Evolutionary conservation across 2,329 filamentous ascomycete genomes (phyloP), one percentile per base, ranked within the genome.

Genomic region (Xylaria digitata): DNA sequence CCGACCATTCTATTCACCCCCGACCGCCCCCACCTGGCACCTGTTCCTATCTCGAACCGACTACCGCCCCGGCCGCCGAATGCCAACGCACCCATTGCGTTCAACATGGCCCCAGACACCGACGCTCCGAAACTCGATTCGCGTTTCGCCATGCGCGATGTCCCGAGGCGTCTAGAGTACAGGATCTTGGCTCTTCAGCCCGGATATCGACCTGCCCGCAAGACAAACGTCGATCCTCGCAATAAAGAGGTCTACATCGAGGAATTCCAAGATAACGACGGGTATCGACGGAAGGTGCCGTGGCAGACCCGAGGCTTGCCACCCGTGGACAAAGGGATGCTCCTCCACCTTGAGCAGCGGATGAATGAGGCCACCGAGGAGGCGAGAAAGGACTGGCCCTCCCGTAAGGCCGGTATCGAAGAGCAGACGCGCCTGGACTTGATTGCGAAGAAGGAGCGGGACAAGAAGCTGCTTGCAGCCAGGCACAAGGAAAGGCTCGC

Each of bases 121-220:
- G 32, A 6, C 11, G 56, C 56, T 8, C 61, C 65, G 3, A 61
- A 57, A 32, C 56, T 67, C 7, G 19, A 67, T 13, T 11, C 13
- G 3, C 65, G 65, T 5, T 67, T 67, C 52, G 34, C 57, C 32
- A 9, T 67, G 11, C 11, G 46, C 21, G 26, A 23, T 21, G 5
- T 2, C 1, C 50, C 65, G 17, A 50, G 6, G 13, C 23, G 21
- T 1, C 52, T 42, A 3, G 11, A 23, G 13, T 64, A 32, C 37
- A 63, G 53, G 2, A 67, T 67, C 15, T 54, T 21, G 5, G 17
- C 65, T 15, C 61, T 56, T 26, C 9, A 63, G 4, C 59, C 64
- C 15, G 21, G 42, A 1, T 42, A 63, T 15, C 42, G 30, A n/a
- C 23, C 48, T 0, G 8, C 34, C 2, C 60, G 54, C 6, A 11